Conservation (phyloP, 495 filamentous ascomycete species). For the Neurospora discreta region DNA sequence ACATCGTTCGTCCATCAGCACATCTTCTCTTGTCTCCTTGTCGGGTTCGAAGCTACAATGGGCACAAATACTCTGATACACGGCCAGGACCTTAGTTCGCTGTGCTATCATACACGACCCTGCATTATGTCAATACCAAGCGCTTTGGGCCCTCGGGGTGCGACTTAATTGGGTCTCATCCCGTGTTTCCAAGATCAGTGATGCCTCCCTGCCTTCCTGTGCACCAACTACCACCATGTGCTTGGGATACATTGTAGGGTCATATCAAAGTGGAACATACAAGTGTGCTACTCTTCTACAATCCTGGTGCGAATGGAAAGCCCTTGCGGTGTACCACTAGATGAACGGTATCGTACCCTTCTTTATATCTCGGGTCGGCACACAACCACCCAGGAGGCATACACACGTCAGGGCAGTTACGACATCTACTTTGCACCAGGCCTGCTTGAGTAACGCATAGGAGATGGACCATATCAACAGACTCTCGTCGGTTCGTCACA, state of each 20-base stretch:
- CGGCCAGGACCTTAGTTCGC: neutral
- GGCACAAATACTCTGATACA: neutral
- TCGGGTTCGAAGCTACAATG: neutral
- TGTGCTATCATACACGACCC: neutral
- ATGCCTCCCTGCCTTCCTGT: neutral
- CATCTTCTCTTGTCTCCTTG: neutral
- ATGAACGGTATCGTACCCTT: neutral
- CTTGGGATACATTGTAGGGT: neutral
- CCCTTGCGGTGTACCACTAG: neutral
- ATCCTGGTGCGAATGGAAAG: neutral
- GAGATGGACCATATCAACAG: neutral
- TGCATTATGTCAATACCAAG: neutral
- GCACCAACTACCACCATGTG: neutral
- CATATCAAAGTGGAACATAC: neutral
- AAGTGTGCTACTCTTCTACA: neutral
- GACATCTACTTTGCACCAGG: neutral
- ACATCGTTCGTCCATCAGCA: neutral
- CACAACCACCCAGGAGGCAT: neutral
- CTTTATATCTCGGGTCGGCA: neutral
- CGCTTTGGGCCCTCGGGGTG: neutral
- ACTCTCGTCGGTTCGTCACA: neutral
- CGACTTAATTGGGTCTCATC: neutral
- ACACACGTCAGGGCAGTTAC: neutral
- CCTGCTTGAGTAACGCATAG: neutral
- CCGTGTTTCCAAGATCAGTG: neutral